Base-by-base conservation (phyloP, 352 stramenopile genomes). In the Sclerospora graminicola region DNA sequence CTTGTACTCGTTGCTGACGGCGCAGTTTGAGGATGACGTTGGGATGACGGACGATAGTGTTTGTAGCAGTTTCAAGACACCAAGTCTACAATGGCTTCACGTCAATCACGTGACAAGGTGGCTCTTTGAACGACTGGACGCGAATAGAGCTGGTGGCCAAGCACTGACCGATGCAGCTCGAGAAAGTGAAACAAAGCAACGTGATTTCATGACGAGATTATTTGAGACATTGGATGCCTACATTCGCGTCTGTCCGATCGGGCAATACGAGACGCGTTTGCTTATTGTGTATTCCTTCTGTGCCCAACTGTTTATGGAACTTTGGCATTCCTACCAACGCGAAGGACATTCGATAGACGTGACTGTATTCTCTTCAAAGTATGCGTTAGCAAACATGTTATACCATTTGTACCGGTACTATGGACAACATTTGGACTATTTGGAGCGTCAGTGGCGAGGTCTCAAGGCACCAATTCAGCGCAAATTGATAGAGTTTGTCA, bases 401-500 rank as follows among this genome's bases (percentile, higher is more conserved):
- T 89, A 88, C 54, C 83, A 95, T 51, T 64, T 99, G 40, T 94
- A 89, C 48, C 70, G 86, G 19, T 98, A 98, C 64, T 99, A 99
- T 57, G 69, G 61, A 2, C 89, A 98, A 59, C 97, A 94, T 33
- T 50, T 90, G 20, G 60, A 51, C 1, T 88, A 81, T 53, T 63
- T 93, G 41, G 56, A 87, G 48, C 84, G 69, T 54, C 66, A 93
- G 75, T 87, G 69, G 80, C 74, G 77, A 27, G 72, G 73, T n/a
- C 54, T 97, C 0, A 90, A 94, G 42, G 71, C 69, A 2, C 95
- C 93, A 13, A 97, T 99, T 48, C 92, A 99, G 69, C 94, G 92
- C 23, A 93, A 97, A 55, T 54, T 99, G 4, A 88, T 97, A 57
- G 94, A 99, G 43, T 97, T 99, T 66, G 85, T 97, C 24, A 98